Evolutionary conservation across 495 filamentous ascomycete species (phyloP), one percentile per base, ranked within the genome.

Genomic region (Talaromyces nanjingensis): DNA sequence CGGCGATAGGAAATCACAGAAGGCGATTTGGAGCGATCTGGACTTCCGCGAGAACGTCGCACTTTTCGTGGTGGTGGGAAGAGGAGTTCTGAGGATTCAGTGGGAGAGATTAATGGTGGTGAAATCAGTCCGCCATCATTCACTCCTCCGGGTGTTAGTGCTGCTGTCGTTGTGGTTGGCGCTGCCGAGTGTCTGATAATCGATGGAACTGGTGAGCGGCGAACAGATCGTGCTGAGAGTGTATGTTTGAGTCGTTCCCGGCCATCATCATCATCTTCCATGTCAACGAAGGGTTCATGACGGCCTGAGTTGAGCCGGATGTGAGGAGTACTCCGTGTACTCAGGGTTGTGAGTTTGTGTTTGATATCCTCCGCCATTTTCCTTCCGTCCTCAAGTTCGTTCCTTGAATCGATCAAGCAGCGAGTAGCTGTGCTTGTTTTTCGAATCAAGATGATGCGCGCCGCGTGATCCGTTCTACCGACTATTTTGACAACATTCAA

Each of bases 271-370:
- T 31, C 37, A 24, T 65, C 59, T 63, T 62, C 64, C 29, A 65
- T 49, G 55, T 79, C 76, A 9, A 68, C 59, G 58, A 83, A 76
- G 6, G 83, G 76, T 65, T 87, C 77, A 61, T 84, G 78, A 47
- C 74, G 77, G 14, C 79, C 84, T 14, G 83, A 86, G 64, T 88
- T 88, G 33, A 89, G 77, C 55, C 81, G 78, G 54, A 88, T 82
- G 63, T 87, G 85, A 64, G 83, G 83, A 67, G 75, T 68, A 39
- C 18, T 60, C 25, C 63, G 60, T 4, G 29, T 62, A 62, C 39
- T 52, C 60, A 62, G 45, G 12, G 16, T 59, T 11, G 27, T 59
- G 18, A 33, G 31, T 34, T 25, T 37, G 39, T 31, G 39, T 47
- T 53, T 49, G 5, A 31, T 53, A 37, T 54, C 60, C 27, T 62